A percentile compares a stretch with the other conserved stretches of the same genome.
These are phyloP conservation scores for Elymus sibiricus DNA, from an alignment of 176 grass and related monocot species.

Conservation along the genomic window DNA sequence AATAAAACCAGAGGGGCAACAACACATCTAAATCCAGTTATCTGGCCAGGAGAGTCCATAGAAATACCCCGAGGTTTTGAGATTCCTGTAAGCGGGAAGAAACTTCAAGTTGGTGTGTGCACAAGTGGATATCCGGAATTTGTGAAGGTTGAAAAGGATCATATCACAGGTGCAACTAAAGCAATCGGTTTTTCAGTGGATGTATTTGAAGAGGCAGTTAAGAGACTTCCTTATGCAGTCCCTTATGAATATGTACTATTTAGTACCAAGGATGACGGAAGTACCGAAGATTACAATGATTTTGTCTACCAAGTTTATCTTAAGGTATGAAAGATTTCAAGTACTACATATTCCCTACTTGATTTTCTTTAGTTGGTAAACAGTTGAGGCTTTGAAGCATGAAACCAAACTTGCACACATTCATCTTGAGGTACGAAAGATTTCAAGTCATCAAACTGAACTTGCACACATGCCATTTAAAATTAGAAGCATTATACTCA, in stretches of 20 bases:
- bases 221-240: conserved; percentile 38
- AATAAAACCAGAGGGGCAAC: not conserved
- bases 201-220: conserved; percentile 44
- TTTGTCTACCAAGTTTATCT: conserved; percentile 58
- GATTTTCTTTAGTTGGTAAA: not conserved
- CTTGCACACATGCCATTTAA: not conserved
- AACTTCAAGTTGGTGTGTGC: conserved; percentile 44
- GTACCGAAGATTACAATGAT: conserved; percentile 34
- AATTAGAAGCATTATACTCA: not conserved
- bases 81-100: conserved; percentile 19
- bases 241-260: conserved; percentile 6
- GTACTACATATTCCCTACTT: not conserved
- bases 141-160: conserved; percentile 31
- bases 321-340: conserved; percentile 20
- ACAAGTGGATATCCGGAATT: conserved; percentile 27
- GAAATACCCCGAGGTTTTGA: conserved; percentile 43
- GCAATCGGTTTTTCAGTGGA: conserved; percentile 19
- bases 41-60: conserved; percentile 46
- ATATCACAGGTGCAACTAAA: conserved; percentile 11
- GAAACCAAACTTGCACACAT: not conserved
- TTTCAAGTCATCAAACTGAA: not conserved
- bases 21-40: conserved; percentile 14
- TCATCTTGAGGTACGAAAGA: conserved; percentile 1
- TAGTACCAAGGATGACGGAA: not conserved
- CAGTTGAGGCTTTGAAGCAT: not conserved